These are phyloP conservation scores for Saccharum officinarum DNA, from an alignment of 176 grass and related monocot genomes.

Conservation along the genomic window DNA sequence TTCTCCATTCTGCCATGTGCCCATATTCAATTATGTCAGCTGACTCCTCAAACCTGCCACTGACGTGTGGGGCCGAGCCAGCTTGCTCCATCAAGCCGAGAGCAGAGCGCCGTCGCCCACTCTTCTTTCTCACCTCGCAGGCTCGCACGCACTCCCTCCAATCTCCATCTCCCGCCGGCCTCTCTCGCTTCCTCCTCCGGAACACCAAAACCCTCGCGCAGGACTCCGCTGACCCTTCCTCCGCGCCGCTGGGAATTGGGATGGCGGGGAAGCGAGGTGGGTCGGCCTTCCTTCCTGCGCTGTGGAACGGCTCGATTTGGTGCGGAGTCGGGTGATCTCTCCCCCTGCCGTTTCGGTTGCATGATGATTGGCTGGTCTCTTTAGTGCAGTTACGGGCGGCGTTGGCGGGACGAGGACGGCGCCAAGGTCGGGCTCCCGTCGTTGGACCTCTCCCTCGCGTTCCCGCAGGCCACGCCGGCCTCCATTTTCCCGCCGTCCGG, in stretches of 20 bases:
- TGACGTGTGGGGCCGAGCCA: background rate
- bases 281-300: background rate
- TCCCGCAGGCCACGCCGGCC: conserved; percentile 64
- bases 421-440: conserved; percentile 35
- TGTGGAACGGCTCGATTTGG: background rate
- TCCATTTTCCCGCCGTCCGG: conserved; percentile 59
- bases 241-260: background rate
- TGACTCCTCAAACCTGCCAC: background rate
- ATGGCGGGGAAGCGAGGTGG: conserved; percentile 36
- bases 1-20: too few species aligned
- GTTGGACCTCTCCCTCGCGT: conserved; percentile 49
- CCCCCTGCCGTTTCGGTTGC: background rate
- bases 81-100: background rate
- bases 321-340: background rate
- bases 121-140: background rate
- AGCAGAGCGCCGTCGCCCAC: background rate
- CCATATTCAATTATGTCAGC: background rate
- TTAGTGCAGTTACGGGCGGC: background rate
- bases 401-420: conserved; percentile 12
- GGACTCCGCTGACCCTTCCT: background rate
- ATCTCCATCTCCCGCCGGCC: background rate
- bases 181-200: background rate
- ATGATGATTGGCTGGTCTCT: background rate
- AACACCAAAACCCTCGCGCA: background rate
- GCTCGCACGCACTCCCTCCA: background rate